These are phyloP conservation scores for Coniosporium tulheliwenetii DNA, from an alignment of 2,329 filamentous ascomycete genomes.

Conservation along the genomic window DNA sequence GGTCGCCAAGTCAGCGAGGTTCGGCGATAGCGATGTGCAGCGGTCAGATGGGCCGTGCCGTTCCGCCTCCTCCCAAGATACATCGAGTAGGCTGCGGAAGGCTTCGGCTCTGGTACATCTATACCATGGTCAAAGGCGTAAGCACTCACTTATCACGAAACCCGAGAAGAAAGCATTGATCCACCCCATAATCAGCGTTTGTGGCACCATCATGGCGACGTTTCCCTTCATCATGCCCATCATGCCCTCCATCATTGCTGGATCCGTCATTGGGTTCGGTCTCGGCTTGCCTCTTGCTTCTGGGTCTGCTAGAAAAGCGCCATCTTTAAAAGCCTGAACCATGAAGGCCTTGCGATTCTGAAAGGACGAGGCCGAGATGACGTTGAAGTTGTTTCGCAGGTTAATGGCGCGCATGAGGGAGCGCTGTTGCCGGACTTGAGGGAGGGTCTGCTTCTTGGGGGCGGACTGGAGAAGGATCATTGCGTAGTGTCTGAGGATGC, in stretches of 20 bases:
- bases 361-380: slow-evolving; percentile 65
- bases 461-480: slow-evolving; percentile 75
- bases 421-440: slow-evolving; percentile 68
- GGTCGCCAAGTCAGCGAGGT: no score
- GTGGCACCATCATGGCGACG: slow-evolving; percentile 99
- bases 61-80: no score
- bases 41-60: not conserved
- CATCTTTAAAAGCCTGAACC: slow-evolving; percentile 66
- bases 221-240: slow-evolving; percentile 99
- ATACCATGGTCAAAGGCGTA: not conserved
- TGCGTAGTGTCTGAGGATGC: slow-evolving; percentile 90
- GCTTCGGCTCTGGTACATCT: no score
- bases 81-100: no score
- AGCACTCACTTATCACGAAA: slow-evolving; percentile 75
- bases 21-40: not conserved
- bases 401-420: slow-evolving; percentile 71
- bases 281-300: slow-evolving; percentile 74
- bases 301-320: slow-evolving; percentile 78
- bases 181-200: slow-evolving; percentile 99
- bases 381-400: slow-evolving; percentile 67
- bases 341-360: slow-evolving; percentile 66
- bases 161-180: slow-evolving; percentile 98
- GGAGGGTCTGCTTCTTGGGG: slow-evolving; percentile 67
- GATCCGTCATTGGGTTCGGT: slow-evolving; percentile 88
- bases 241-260: slow-evolving; percentile 97